Base-by-base conservation (phyloP, 2,329 filamentous ascomycete species). In the Ascochyta viciae-villosae region DNA sequence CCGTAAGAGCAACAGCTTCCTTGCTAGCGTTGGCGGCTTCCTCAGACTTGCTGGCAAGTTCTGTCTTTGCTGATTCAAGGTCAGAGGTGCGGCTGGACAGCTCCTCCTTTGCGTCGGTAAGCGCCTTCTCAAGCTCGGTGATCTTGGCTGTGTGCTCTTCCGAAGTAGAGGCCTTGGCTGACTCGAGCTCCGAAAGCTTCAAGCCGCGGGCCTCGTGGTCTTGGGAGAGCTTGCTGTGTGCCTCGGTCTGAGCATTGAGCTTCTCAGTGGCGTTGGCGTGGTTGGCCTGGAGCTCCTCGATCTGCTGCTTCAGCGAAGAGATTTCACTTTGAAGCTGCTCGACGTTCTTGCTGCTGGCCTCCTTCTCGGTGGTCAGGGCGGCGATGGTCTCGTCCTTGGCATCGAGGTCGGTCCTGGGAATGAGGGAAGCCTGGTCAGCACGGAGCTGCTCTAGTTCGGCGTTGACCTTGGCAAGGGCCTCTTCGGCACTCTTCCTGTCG, bases 371-470 rank as follows among this genome's bases (percentile, higher is more conserved):
- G 10, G 63, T 63, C 33, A 72, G 62, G 15, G 65, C 60, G 35
- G 66, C 62, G 19, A 72, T 65, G 26, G 58, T 57, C 39, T 64
- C 57, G 13, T 67, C 64, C 59, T 70, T 68, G 39, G 63, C 61
- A 23, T 71, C 67, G 5, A 72, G 50, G 19, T 72, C 70, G 26
- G 63, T 54, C 51, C 68, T 67, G 55, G 68, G 61, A 8, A 66
- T 61, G 19, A 57, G 54, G 16, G 54, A 49, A 12, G 54, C 54
- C 23, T 53, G 48, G 10, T 61, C 62, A 9, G 64, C 59, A 26
- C 58, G 51, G 10, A 54, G 50, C 52, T 56, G 39, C 29, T 67
- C 62, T 2, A 65, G 49, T 38, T 67, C 60, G 22, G 59, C 51
- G 22, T 62, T 64, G 19, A 65, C 50, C 50, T 61, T 65, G n/a